Evolutionary conservation across 331 rosid species (phyloP).

Genomic region (Telfairia occidentalis): DNA sequence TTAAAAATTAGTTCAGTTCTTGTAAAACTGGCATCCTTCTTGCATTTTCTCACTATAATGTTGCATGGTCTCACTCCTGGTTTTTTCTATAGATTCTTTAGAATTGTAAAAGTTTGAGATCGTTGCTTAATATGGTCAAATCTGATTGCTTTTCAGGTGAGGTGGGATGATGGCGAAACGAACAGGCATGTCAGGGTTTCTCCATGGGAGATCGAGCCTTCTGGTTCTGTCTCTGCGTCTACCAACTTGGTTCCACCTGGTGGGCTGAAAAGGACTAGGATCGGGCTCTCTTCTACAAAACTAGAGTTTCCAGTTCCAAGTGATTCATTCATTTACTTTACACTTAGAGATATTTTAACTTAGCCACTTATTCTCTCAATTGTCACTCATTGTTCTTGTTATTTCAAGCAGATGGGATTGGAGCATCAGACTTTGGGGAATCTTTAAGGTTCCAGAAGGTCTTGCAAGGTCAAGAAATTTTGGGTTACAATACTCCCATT

Average conservation of each 20-base stretch:
- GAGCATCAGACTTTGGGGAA: conserved; percentile 90
- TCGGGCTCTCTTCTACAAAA: conserved; percentile 39
- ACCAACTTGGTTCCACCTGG: conserved; percentile 50
- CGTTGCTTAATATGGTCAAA: not conserved
- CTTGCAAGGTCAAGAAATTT: conserved; percentile 99
- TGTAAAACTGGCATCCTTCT: not conserved
- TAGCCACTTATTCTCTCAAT: not conserved
- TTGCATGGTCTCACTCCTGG: not conserved
- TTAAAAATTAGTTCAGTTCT: not conserved
- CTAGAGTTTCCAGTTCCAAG: conserved; percentile 66
- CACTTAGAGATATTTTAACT: not conserved
- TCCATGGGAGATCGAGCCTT: conserved; percentile 95
- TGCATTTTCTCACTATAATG: not conserved
- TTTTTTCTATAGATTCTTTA: not conserved
- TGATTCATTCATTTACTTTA: conserved; percentile 25
- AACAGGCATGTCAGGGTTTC: conserved; percentile 80
- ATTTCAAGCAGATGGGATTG: conserved; percentile 63
- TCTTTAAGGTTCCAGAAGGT: conserved; percentile 91
- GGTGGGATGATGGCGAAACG: conserved; percentile 84
- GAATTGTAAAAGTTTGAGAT: not conserved
- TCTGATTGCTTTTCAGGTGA: conserved; percentile 37
- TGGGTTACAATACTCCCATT: conserved; percentile 47
- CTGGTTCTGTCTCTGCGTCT: conserved; percentile 54
- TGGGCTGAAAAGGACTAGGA: conserved; percentile 77
- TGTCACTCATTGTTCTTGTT: conserved; percentile 6